Conservation (phyloP, 2,329 filamentous ascomycete genomes). For the Talaromyces verruculosus region DNA sequence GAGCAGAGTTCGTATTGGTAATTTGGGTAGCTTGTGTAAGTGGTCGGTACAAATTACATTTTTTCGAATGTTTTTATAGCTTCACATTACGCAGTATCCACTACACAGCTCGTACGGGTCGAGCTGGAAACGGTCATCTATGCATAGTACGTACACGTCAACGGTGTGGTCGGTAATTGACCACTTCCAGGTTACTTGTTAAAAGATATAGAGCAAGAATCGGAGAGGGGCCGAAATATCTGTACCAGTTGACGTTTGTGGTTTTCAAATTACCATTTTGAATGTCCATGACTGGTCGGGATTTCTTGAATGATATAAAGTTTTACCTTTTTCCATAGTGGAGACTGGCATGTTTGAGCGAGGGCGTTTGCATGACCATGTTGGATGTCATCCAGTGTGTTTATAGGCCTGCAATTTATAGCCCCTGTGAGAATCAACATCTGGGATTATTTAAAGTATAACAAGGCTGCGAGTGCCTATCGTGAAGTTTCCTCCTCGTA, state of each 20-base stretch:
- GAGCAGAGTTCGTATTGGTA: neutral
- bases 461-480: neutral
- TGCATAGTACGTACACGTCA: neutral
- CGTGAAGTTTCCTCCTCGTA: neutral
- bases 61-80: neutral
- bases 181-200: neutral
- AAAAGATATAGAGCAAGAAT: neutral
- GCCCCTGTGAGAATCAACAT: neutral
- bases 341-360: neutral
- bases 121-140: neutral
- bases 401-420: neutral
- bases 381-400: neutral
- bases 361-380: neutral
- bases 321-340: neutral
- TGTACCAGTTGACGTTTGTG: neutral
- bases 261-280: neutral
- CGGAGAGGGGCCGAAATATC: neutral
- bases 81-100: neutral
- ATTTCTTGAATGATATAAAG: neutral
- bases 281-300: neutral
- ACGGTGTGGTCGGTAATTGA: neutral
- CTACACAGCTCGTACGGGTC: neutral
- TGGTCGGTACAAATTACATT: neutral
- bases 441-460: neutral
- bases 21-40: neutral